Base-by-base conservation (phyloP, 2,329 filamentous ascomycete genomes). In the Arthrobotrys musiformis region DNA sequence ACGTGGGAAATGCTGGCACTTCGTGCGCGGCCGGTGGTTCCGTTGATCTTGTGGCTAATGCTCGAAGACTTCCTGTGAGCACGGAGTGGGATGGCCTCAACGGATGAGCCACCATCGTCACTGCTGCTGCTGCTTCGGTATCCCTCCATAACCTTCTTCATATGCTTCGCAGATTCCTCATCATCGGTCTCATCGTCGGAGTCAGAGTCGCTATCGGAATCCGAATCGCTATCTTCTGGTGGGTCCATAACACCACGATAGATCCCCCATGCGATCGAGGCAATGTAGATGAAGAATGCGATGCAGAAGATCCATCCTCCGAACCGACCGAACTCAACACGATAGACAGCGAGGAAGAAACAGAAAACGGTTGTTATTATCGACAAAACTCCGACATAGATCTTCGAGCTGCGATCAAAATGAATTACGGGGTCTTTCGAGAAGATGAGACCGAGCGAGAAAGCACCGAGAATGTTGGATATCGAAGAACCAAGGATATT, bases 391-490 rank as follows among this genome's bases (percentile, higher is more conserved):
- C 82, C 80, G 0, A 85, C 84, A 78, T 88, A 88, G 11, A 86
- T 82, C 74, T 84, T 85, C 0, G 86, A 83, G 72, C 85, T 87
- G n/a, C 80, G 79, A 77, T 88, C 87, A 72, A 87, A 88, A 0
- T 72, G 54, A 9, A 84, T 80, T 0, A 74, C 62, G 0, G 79
- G 78, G 5, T 79, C 73, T 6, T 81, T 80, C 70, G 84, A 82
- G 79, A 84, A 86, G 2, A 88, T 79, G 0, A 88, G 82, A 4
- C 86, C 87, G 0, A 88, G 82, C 0, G 86, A 86, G 79, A 88
- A 88, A 11, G 87, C 87, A 15, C 87, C 87, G 1, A 88, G 83
- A 61, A 88, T 86, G 67, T 88, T 88, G 60, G 87, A 88, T 52
- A 88, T 86, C 37, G 84, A 83, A 17, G 86, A 86, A n/a, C 87